phyloP scores from a whole-genome alignment of 768 basidiomycete genomes.

The Suillus variegatus region DNA sequence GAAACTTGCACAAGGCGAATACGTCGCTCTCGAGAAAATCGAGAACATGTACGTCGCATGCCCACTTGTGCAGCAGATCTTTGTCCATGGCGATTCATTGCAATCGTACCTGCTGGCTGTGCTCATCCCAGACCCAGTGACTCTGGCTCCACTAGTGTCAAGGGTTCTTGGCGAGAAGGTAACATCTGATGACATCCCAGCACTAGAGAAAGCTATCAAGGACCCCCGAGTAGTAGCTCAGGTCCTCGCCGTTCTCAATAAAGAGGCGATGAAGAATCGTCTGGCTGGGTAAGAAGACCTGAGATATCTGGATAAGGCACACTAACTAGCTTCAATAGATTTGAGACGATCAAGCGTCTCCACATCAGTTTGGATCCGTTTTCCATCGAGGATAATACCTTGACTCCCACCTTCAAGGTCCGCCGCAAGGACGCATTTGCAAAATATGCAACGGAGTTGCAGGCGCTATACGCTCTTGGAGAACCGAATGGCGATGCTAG shows the following conservation, averaged over 20 bases:
- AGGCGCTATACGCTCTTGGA: slow-evolving; percentile 69
- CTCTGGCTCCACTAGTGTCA: slow-evolving; percentile 61
- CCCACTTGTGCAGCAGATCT: slow-evolving; percentile 75
- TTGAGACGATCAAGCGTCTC: slow-evolving; percentile 83
- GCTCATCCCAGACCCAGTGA: slow-evolving; percentile 79
- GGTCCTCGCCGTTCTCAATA: slow-evolving; percentile 55
- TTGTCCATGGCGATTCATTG: slow-evolving; percentile 88
- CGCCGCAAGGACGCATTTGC: slow-evolving; percentile 78
- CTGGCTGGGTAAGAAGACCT: slow-evolving; percentile 70
- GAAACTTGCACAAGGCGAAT: slow-evolving; percentile 98
- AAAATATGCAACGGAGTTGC: slow-evolving; percentile 70
- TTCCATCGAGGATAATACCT: slow-evolving; percentile 72
- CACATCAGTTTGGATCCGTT: slow-evolving; percentile 76
- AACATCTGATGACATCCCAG: slow-evolving; percentile 47
- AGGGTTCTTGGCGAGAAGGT: slow-evolving; percentile 53
- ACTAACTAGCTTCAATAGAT: slow-evolving; percentile 47
- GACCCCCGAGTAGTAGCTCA: slow-evolving; percentile 62
- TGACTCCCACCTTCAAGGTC: slow-evolving; percentile 93
- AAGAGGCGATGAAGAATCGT: slow-evolving; percentile 59
- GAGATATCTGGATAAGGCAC: not conserved
- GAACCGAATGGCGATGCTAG: slow-evolving; percentile 41
- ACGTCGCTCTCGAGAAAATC: slow-evolving; percentile 95
- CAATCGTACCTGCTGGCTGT: slow-evolving; percentile 88
- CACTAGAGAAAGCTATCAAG: slow-evolving; percentile 53
- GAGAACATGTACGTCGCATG: slow-evolving; percentile 77